Conservation (phyloP, 805 yeast species). For the Kurtzmaniella fragi region DNA sequence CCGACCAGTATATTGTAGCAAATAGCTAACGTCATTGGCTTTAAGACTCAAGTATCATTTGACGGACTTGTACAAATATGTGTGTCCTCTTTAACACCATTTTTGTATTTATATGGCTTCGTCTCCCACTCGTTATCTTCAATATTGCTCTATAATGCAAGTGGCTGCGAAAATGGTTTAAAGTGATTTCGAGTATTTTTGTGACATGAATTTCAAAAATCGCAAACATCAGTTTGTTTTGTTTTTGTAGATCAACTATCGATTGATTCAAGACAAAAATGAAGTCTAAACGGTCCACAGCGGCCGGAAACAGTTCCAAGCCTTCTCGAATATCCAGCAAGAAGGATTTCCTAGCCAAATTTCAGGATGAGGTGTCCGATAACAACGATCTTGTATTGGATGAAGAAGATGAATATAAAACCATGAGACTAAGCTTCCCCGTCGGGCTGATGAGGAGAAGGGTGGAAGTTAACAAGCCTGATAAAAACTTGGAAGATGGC, state of each 20-base stretch:
- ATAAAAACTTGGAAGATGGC: slow-evolving; percentile 15
- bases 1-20: no score
- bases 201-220: background rate
- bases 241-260: background rate
- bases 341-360: slow-evolving; percentile 17
- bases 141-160: background rate
- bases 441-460: background rate
- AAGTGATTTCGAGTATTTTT: no score
- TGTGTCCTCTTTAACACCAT: no score
- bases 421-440: background rate
- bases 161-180: background rate
- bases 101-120: no score
- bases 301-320: slow-evolving; percentile 3
- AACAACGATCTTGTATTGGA: slow-evolving; percentile 25
- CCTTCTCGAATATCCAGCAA: slow-evolving; percentile 10
- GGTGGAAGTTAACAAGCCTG: background rate
- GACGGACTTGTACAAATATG: no score
- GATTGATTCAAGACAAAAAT: background rate
- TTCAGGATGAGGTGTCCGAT: slow-evolving; percentile 14
- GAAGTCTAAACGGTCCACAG: background rate
- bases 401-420: slow-evolving; percentile 11
- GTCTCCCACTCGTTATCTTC: no score
- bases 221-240: background rate
- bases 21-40: no score
- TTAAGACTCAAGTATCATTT: no score